Evolutionary conservation across 331 rosid species (phyloP), one percentile per base, ranked within the genome.

Genomic region (Saraca asoca): DNA sequence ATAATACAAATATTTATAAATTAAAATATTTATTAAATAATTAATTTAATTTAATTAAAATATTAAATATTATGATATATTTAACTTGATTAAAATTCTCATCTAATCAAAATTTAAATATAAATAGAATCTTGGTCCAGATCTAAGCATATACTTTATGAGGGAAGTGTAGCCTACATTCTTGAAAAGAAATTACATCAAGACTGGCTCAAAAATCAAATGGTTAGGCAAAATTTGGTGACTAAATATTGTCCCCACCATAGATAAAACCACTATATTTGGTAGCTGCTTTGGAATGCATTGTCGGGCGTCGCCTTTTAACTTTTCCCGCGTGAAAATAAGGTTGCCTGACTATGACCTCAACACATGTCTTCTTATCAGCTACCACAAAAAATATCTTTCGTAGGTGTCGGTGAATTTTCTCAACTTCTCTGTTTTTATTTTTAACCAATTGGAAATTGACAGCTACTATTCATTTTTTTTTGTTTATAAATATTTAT

Each of bases 381-480:
- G 19, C 50, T 18, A 34, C 62, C 58, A 19, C 20, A 14, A 7
- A 7, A 43, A 62, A 37, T 13, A 18, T 56, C 16, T 42, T 43
- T 29, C 1, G 1, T 7, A 33, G 39, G 10, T 80, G 90, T 87
- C 87, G 88, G 88, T 80, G 83, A 59, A 17, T 67, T 65, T 24
- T 0, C 5, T 50, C 18, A 5, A 19, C n/a, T 39, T 39, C 0
- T 37, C 4, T 13, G 33, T 5, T 51, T 1, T 43, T 17, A 53
- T 43, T 13, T 0, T 9, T 24, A 48, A 14, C 34, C 35, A 16
- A 5, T 60, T 51, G 2, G 56, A 71, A 51, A 61, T 29, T 72
- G 50, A 54, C 64, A 62, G 33, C 8, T 6, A 6, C 38, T 34
- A n/a, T n/a, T 24, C 31, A 24, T 3, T 3, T 24, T 24, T 24